Evolutionary conservation across 192 early-diverging fungal species (phyloP).

Genomic region (Coemansia sp.): DNA sequence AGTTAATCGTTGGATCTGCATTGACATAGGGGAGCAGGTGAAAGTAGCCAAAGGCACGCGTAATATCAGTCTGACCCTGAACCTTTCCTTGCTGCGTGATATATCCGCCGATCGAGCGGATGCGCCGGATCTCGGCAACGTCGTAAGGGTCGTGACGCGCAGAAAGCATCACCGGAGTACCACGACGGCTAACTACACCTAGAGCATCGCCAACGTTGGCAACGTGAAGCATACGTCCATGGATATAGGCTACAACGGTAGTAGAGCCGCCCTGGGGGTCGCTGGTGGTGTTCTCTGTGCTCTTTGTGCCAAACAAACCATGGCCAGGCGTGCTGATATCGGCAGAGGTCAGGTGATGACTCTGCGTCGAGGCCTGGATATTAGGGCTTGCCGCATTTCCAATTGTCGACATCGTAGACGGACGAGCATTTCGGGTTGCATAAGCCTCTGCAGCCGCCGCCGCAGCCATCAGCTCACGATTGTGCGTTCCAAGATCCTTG

Average conservation of each 20-base stretch:
- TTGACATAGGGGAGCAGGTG: conserved; percentile 79
- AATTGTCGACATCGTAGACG: conserved; percentile 8
- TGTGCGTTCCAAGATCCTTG: conserved; percentile 69
- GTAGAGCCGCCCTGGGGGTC: conserved; percentile 70
- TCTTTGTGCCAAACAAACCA: conserved; percentile 28
- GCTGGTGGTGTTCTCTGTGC: conserved; percentile 22
- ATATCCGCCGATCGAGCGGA: conserved; percentile 77
- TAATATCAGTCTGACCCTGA: conserved; percentile 73
- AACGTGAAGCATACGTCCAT: conserved; percentile 73
- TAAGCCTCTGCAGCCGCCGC: conserved; percentile 45
- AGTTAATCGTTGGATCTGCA: conserved; percentile 76
- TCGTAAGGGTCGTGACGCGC: conserved; percentile 71
- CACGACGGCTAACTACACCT: conserved; percentile 74
- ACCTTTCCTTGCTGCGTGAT: conserved; percentile 73
- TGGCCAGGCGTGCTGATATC: conserved; percentile 30
- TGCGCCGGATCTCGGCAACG: conserved; percentile 67
- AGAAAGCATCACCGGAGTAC: conserved; percentile 66
- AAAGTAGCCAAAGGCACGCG: conserved; percentile 85
- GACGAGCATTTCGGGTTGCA: conserved; percentile 30
- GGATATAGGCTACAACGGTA: conserved; percentile 76
- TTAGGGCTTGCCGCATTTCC: background rate
- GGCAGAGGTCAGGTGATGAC: conserved; percentile 14
- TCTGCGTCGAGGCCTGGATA: background rate
- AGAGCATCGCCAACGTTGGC: conserved; percentile 85
- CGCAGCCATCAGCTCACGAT: conserved; percentile 47